Conservation (phyloP, 129 eudicot species). For the Pittosporum tobira region DNA sequence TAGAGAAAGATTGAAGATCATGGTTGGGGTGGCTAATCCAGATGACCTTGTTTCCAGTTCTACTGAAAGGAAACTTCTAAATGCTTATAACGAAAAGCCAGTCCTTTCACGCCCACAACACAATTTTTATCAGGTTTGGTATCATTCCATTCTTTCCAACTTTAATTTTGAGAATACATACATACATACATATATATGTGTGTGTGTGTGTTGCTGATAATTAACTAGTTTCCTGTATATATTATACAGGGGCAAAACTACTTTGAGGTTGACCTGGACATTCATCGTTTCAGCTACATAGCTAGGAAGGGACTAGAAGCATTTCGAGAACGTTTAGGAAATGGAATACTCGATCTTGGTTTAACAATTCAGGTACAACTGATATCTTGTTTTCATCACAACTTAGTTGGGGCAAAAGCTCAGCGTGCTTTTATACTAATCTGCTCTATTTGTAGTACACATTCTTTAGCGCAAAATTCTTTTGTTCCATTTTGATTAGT, state of each 20-base stretch:
- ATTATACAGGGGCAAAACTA: slow-evolving; percentile 68
- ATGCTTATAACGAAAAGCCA: slow-evolving; percentile 88
- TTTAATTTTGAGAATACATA: not conserved
- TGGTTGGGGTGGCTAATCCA: slow-evolving; percentile 86
- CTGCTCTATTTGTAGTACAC: too few species aligned
- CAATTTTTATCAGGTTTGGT: slow-evolving; percentile 57
- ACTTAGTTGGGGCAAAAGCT: too few species aligned
- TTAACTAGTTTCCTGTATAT: not conserved
- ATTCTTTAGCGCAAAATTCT: too few species aligned
- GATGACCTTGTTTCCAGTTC: slow-evolving; percentile 72
- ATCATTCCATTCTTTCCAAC: not conserved
- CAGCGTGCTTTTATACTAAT: too few species aligned
- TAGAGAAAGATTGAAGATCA: slow-evolving; percentile 74
- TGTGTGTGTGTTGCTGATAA: not conserved
- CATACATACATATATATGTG: not conserved
- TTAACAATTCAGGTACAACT: slow-evolving; percentile 68
- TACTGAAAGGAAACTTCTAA: slow-evolving; percentile 72
- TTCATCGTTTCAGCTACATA: slow-evolving; percentile 85
- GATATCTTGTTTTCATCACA: not conserved
- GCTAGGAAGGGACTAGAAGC: slow-evolving; percentile 83
- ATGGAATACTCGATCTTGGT: slow-evolving; percentile 67
- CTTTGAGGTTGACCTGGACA: slow-evolving; percentile 84
- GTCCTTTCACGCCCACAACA: slow-evolving; percentile 98
- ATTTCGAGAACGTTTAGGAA: slow-evolving; percentile 60
- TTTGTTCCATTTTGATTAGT: too few species aligned